Base-by-base conservation (phyloP, 345 rosid species). In the Aurinia saxatilis region DNA sequence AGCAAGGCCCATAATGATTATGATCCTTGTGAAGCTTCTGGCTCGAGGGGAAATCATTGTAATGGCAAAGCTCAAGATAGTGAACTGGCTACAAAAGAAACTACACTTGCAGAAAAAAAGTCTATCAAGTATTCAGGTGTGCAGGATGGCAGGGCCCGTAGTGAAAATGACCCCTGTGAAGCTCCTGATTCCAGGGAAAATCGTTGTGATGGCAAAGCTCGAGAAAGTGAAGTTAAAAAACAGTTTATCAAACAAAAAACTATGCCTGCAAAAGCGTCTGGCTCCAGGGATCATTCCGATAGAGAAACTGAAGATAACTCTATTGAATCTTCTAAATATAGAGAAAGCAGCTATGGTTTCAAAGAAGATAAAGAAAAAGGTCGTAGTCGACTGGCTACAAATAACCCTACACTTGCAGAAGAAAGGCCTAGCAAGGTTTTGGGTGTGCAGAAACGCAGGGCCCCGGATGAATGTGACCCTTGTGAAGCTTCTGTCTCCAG, bases 281-380 rank as follows among this genome's bases (percentile, higher is more conserved):
- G 27, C n/a, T 46, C 50, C 7, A 36, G 49, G 49, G 45, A 16
- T 52, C 54, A 50, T 41, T 50, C 60, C 23, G 29, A 5, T 56
- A 60, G 73, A 56, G 53, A 51, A 52, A 46, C 18, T 41, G 59
- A 15, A 19, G 39, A 56, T 19, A 48, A 13, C 40, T 2, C 58
- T 16, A 16, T 16, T 16, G 44, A 48, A 31, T 29, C 73, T 42
- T 53, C 58, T 31, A 70, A 33, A 19, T 40, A 37, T 44, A 53
- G 36, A 57, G 71, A 74, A 49, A 55, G 12, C 47, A 51, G 59
- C 30, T n/a, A n/a, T 40, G 41, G 29, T 65, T 33, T 10, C 39
- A 49, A 55, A 50, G 23, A 67, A 39, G 63, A 8, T 38, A 55
- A 73, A 60, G 78, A 31, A 54, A 52, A 65, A 44, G 58, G 54